Percentiles rank a stretch among this genome's conserved stretches.
Conservation (phyloP, 345 rosid species). For the Toxicodendron radicans region DNA sequence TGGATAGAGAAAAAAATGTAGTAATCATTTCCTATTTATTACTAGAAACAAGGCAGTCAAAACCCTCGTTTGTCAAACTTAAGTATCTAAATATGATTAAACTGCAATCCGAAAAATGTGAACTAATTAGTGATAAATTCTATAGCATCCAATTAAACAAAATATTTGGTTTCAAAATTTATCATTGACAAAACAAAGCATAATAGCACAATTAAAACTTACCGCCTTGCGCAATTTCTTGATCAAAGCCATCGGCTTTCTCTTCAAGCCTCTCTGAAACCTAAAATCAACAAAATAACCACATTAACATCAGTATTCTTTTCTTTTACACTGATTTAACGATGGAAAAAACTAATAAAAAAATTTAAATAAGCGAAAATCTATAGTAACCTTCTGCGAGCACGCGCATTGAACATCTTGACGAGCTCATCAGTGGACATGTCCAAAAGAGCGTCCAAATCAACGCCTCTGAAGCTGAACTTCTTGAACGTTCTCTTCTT, state of each 20-base stretch:
- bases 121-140: no score
- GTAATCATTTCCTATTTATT: no score
- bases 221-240: slow-evolving; percentile 68
- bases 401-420: slow-evolving; percentile 55
- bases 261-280: slow-evolving; percentile 73
- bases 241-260: slow-evolving; percentile 69
- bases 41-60: no score
- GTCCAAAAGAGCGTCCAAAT: slow-evolving; percentile 68
- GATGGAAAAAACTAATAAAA: not conserved
- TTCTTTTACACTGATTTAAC: not conserved
- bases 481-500: slow-evolving; percentile 83
- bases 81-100: no score
- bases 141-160: no score
- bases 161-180: no score
- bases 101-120: no score
- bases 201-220: not conserved
- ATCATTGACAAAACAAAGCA: not conserved
- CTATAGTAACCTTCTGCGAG: slow-evolving; percentile 56
- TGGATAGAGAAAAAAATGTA: no score
- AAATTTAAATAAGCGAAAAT: not conserved
- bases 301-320: not conserved
- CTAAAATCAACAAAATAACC: slow-evolving; percentile 21
- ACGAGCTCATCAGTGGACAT: slow-evolving; percentile 75
- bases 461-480: slow-evolving; percentile 74
- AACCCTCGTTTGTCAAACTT: no score